Percentiles rank a stretch among this genome's conserved stretches.
Conservation (phyloP, 2,329 filamentous ascomycete genomes). For the Colletotrichum sp. region DNA sequence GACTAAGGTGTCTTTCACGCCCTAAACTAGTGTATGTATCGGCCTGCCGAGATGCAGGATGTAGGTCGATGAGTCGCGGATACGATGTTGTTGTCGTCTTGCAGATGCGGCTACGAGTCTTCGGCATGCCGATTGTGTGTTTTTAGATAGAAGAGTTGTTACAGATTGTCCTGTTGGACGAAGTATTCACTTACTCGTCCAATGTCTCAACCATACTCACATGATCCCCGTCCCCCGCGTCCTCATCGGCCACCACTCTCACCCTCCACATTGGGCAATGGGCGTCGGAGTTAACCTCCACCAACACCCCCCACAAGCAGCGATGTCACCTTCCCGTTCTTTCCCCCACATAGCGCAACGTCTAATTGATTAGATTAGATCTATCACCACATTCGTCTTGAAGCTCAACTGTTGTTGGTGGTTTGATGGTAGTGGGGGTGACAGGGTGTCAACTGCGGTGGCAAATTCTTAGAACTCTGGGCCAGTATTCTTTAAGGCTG, state of each 20-base stretch:
- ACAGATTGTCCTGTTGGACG: background rate
- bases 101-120: background rate
- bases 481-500: background rate
- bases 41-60: background rate
- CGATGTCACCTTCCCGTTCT: background rate
- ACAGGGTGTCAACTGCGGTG: background rate
- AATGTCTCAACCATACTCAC: background rate
- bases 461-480: background rate
- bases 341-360: background rate
- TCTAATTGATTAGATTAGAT: background rate
- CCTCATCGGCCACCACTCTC: background rate
- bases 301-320: background rate
- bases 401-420: background rate
- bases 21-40: background rate
- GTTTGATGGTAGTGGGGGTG: background rate
- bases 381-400: background rate
- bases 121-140: background rate
- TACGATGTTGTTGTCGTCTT: background rate
- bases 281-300: background rate
- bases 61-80: background rate
- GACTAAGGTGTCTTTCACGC: background rate
- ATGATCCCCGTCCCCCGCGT: background rate
- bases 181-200: background rate
- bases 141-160: background rate
- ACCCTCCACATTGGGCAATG: background rate